Conservation (phyloP, 345 rosid species). For the Salix viminalis region DNA sequence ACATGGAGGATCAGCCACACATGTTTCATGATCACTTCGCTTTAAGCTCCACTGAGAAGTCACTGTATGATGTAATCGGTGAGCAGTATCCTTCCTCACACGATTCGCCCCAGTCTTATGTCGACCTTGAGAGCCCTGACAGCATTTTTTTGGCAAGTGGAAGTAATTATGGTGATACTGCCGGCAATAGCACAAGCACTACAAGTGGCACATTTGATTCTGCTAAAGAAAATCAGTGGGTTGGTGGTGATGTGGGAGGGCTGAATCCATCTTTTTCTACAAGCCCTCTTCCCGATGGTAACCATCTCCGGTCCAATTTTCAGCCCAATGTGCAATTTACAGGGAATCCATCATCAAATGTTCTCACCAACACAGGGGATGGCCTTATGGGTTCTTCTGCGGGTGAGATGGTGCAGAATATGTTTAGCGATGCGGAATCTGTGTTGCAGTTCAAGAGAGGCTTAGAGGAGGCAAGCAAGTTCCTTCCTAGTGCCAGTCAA, state of each 20-base stretch:
- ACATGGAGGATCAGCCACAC: conserved; percentile 24
- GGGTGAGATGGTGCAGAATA: conserved; percentile 37
- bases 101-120: not conserved
- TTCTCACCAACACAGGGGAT: not conserved
- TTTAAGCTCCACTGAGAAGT: conserved; percentile 21
- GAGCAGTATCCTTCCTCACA: conserved; percentile 9
- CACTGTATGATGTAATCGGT: conserved; percentile 22
- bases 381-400: conserved; percentile 32
- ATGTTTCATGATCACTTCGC: conserved; percentile 25
- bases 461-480: conserved; percentile 79
- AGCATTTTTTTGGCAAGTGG: conserved; percentile 14
- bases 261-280: conserved; percentile 1
- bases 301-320: conserved; percentile 12
- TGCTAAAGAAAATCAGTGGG: not conserved
- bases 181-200: conserved; percentile 1
- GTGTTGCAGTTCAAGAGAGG: conserved; percentile 65
- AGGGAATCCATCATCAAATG: conserved; percentile 20
- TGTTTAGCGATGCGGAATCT: conserved; percentile 54
- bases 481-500: conserved; percentile 59
- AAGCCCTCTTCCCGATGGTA: conserved; percentile 10
- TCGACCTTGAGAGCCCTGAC: conserved; percentile 21
- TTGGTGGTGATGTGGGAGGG: conserved; percentile 12
- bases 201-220: not conserved
- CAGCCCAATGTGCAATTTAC: conserved; percentile 7
- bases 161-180: conserved; percentile 7